phyloP scores from a whole-genome alignment of 2,329 filamentous ascomycete genomes.

The Aureobasidium sp. region DNA sequence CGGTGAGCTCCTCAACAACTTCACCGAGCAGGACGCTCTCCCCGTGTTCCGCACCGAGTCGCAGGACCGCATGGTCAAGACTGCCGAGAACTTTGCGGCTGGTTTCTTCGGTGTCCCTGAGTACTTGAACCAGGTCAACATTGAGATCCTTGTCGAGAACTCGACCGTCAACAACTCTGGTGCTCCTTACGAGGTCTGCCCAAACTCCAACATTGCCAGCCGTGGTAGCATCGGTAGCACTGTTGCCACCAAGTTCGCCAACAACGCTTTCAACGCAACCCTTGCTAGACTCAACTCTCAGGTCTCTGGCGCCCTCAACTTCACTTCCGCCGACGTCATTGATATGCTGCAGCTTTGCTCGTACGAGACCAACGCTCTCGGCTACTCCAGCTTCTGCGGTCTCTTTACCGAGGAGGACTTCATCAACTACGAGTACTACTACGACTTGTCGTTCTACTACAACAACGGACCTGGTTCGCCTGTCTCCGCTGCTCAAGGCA shows the following conservation, averaged over 20 bases:
- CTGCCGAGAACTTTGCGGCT: constrained; percentile 12
- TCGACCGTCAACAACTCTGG: constrained; percentile 13
- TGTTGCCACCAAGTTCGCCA: constrained; percentile 1
- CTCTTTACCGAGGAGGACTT: constrained; percentile 10
- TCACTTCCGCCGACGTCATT: neutral
- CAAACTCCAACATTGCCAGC: constrained; percentile 11
- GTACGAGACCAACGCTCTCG: constrained; percentile 10
- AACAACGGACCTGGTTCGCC: constrained; percentile 13
- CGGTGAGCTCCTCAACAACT: constrained; percentile 13
- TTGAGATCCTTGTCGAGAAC: constrained; percentile 10
- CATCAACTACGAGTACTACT: constrained; percentile 15
- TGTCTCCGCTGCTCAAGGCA: constrained; percentile 6
- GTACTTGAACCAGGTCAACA: constrained; percentile 11
- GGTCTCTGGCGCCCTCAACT: constrained; percentile 11
- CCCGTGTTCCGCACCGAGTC: constrained; percentile 12
- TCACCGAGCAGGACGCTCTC: constrained; percentile 4
- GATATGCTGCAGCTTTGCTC: constrained; percentile 11
- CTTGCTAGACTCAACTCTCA: constrained; percentile 10
- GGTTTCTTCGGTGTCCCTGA: constrained; percentile 12
- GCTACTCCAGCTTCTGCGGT: constrained; percentile 12
- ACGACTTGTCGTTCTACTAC: constrained; percentile 14
- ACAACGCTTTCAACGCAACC: constrained; percentile 10
- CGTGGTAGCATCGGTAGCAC: constrained; percentile 11
- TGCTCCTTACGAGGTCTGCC: constrained; percentile 6
- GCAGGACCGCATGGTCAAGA: constrained; percentile 14